Evolutionary conservation across 192 early-diverging fungal genomes (phyloP).

Genomic region (Podila epicladia): DNA sequence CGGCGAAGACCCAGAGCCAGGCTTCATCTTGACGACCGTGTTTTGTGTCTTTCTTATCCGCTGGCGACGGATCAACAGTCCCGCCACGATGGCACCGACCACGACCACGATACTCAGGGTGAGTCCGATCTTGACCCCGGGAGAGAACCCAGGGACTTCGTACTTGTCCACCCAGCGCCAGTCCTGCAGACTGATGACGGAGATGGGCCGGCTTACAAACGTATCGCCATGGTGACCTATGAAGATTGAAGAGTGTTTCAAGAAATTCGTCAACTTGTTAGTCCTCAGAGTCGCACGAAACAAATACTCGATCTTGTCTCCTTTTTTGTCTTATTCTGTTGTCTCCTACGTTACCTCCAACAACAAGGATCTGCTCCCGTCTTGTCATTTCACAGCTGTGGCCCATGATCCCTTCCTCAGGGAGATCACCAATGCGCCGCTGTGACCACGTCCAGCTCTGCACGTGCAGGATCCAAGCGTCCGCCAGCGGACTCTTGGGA

Average conservation of each 20-base stretch:
- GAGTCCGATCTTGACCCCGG: constrained; percentile 26
- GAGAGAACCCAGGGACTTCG: constrained; percentile 10
- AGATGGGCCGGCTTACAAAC: constrained; percentile 11
- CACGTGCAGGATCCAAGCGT: constrained; percentile 33
- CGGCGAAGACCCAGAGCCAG: neutral
- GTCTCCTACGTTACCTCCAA: constrained; percentile 22
- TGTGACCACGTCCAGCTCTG: constrained; percentile 33
- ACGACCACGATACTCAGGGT: constrained; percentile 20
- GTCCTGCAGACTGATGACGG: constrained; percentile 14
- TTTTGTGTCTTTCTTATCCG: constrained; percentile 6
- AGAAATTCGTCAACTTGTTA: too few relatives aligned
- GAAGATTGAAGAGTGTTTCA: neutral
- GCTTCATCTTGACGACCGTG: neutral
- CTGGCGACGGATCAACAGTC: constrained; percentile 18
- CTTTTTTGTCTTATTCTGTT: neutral
- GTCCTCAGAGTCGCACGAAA: neutral
- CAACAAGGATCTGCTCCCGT: constrained; percentile 27
- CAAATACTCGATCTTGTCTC: neutral
- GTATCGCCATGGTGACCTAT: constrained; percentile 11
- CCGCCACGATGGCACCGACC: constrained; percentile 24
- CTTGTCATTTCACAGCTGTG: constrained; percentile 22
- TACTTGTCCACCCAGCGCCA: constrained; percentile 14
- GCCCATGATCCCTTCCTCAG: constrained; percentile 32
- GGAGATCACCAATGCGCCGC: constrained; percentile 10
- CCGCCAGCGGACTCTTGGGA: constrained; percentile 4